Evolutionary conservation across 108 stramenopile species (phyloP).

Genomic region (Schizochytrium sp.): DNA sequence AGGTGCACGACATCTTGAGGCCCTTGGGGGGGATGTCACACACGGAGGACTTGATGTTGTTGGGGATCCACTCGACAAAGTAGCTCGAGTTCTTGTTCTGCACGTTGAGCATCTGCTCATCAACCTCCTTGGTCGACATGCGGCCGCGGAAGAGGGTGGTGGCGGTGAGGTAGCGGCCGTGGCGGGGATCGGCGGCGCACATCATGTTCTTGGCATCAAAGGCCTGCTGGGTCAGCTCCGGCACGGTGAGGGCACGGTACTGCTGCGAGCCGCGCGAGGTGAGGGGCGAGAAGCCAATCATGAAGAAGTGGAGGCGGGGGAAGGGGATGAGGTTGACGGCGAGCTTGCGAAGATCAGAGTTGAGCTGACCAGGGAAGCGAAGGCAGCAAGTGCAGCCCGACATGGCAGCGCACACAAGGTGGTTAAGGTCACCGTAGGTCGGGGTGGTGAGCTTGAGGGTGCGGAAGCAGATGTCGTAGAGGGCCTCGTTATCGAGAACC

Average conservation of each 20-base stretch:
- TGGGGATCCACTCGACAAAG: conserved; percentile 34
- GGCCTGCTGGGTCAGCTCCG: conserved; percentile 86
- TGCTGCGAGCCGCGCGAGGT: conserved; percentile 78
- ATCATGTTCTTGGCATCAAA: conserved; percentile 99
- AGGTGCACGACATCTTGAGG: conserved; percentile 44
- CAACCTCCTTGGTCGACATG: conserved; percentile 74
- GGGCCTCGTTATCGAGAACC: conserved; percentile 89
- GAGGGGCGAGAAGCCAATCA: conserved; percentile 90
- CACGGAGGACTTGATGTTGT: conserved; percentile 31
- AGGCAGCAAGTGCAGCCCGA: conserved; percentile 89
- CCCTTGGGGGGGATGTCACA: conserved; percentile 35
- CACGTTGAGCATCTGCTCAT: conserved; percentile 93
- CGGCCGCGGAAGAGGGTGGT: conserved; percentile 95
- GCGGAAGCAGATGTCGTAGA: conserved; percentile 89
- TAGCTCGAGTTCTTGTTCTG: conserved; percentile 93
- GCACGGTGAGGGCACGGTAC: conserved; percentile 88
- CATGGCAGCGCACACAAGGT: conserved; percentile 84
- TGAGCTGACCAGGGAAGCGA: conserved; percentile 94
- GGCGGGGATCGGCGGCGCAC: conserved; percentile 96
- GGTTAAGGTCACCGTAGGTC: conserved; percentile 82
- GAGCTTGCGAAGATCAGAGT: conserved; percentile 96
- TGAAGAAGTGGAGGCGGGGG: conserved; percentile 97
- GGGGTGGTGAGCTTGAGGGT: conserved; percentile 81
- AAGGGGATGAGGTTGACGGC: conserved; percentile 97
- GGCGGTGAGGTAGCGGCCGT: conserved; percentile 95